Conservation (phyloP, 345 rosid species). For the Pistacia atlantica region DNA sequence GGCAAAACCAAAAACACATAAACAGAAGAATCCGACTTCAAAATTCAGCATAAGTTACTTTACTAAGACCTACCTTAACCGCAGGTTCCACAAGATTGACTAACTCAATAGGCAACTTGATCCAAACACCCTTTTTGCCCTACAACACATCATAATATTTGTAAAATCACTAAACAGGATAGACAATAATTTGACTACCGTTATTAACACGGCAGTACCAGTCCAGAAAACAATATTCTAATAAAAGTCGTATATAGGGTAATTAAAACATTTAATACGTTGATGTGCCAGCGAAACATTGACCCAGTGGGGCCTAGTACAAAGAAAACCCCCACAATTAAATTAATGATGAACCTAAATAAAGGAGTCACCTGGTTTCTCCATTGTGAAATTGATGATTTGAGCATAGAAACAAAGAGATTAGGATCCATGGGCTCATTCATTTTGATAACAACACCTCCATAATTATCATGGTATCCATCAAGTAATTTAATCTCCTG, state of each 20-base stretch:
- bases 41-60: no score
- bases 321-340: no score
- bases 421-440: slow-evolving; percentile 55
- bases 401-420: slow-evolving; percentile 56
- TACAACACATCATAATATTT: slow-evolving; percentile 26
- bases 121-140: slow-evolving; percentile 93
- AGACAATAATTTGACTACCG: neutral
- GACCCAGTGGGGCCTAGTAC: no score
- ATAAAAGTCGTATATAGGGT: no score
- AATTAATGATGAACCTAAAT: no score
- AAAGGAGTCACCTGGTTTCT: slow-evolving; percentile 54
- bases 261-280: no score
- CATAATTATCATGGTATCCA: slow-evolving; percentile 62
- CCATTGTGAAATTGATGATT: slow-evolving; percentile 65
- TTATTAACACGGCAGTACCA: no score
- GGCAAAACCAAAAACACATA: neutral
- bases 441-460: slow-evolving; percentile 72
- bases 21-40: no score
- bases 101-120: slow-evolving; percentile 70
- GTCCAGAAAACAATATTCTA: no score
- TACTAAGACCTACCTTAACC: slow-evolving; percentile 50
- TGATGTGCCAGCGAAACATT: no score
- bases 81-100: slow-evolving; percentile 72
- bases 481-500: slow-evolving; percentile 33
- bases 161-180: neutral